Evolutionary conservation across 495 filamentous ascomycete species (phyloP).

Genomic region (Talaromyces adpressus): DNA sequence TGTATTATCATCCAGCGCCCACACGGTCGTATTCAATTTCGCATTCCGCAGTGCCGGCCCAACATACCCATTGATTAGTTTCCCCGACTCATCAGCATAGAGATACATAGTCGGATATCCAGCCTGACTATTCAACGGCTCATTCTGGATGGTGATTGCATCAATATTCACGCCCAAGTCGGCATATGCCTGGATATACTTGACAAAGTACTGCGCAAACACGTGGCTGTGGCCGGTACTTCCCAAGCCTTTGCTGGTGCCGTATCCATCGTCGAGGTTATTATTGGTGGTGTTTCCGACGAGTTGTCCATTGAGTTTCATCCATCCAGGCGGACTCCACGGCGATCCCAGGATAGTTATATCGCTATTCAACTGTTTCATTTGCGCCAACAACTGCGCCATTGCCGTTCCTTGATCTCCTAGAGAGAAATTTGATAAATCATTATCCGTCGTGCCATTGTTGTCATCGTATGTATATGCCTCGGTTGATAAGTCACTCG

Average conservation of each 20-base stretch:
- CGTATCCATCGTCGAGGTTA: constrained; percentile 30
- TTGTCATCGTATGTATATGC: constrained; percentile 48
- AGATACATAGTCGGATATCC: constrained; percentile 51
- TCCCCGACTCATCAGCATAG: constrained; percentile 38
- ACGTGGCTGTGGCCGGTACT: constrained; percentile 26
- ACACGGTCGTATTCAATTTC: constrained; percentile 35
- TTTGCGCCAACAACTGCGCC: constrained; percentile 36
- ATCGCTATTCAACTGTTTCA: not conserved
- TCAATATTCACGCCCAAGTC: constrained; percentile 37
- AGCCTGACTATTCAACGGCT: constrained; percentile 46
- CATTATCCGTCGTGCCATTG: constrained; percentile 29
- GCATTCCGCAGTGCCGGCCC: constrained; percentile 39
- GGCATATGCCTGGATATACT: constrained; percentile 47
- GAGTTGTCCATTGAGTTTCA: constrained; percentile 47
- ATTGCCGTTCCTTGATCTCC: constrained; percentile 45
- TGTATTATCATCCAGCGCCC: constrained; percentile 55
- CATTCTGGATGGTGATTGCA: constrained; percentile 51
- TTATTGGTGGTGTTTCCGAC: constrained; percentile 42
- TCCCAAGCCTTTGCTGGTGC: not conserved
- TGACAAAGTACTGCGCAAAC: constrained; percentile 49
- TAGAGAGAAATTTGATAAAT: constrained; percentile 35
- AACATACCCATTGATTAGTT: constrained; percentile 40
- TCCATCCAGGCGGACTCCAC: constrained; percentile 52
- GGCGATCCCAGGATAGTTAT: constrained; percentile 44
- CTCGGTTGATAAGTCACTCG: constrained; percentile 44